These are phyloP conservation scores for Emmonsiellopsis sp. DNA, from an alignment of 2,329 filamentous ascomycete genomes.

Conservation along the genomic window DNA sequence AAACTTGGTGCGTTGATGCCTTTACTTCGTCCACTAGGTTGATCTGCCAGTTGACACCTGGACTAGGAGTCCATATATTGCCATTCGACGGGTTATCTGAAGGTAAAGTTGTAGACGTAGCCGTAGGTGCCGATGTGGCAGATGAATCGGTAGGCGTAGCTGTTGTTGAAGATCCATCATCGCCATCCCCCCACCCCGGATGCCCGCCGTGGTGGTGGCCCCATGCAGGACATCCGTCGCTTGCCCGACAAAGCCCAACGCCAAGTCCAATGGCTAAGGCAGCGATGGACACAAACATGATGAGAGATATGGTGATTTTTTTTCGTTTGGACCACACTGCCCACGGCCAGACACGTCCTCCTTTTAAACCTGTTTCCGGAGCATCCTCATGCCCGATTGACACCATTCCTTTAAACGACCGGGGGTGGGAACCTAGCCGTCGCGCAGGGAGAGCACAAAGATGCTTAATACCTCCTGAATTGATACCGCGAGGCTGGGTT, in stretches of 20 bases:
- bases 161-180: constrained; percentile 16
- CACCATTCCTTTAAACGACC: background rate
- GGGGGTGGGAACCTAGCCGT: background rate
- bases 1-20: constrained; percentile 42
- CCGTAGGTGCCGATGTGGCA: background rate
- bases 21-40: constrained; percentile 38
- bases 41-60: constrained; percentile 54
- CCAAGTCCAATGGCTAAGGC: constrained; percentile 46
- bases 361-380: background rate
- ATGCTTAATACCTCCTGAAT: no score
- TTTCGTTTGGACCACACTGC: constrained; percentile 5
- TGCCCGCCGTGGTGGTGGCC: constrained; percentile 18
- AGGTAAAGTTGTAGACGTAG: background rate
- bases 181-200: constrained; percentile 2
- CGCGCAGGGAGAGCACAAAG: no score
- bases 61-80: constrained; percentile 45
- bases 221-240: constrained; percentile 11
- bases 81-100: background rate
- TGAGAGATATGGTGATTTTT: constrained; percentile 3
- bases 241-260: constrained; percentile 39
- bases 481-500: no score
- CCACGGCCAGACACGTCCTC: background rate
- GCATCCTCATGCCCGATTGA: background rate
- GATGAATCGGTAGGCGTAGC: no score
- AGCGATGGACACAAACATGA: constrained; percentile 18